Base-by-base conservation (phyloP, 177 flowering plant genomes). In the Vitis hybrid region DNA sequence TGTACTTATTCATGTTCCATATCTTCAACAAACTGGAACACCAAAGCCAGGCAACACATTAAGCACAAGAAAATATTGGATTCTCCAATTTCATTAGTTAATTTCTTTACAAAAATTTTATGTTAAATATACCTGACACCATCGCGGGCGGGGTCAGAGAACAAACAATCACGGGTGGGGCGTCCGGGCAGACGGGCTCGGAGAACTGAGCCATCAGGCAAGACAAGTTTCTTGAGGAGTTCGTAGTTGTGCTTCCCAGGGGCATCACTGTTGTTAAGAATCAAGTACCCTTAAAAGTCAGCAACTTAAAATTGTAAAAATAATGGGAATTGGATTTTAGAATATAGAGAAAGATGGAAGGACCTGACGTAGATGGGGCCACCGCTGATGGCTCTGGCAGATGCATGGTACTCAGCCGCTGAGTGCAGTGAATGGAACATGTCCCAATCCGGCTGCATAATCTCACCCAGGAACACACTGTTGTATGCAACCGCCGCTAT, bases 391-490 rank as follows among this genome's bases (percentile, higher is more conserved):
- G 98, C 97, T 67, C 99, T 80, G 9, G 99, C 99, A 0, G 99
- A 91, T 1, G 88, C 99, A 60, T 95, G 99, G 73, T 89, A 93
- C 68, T 95, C 97, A 4, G 90, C 99, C 1, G 97, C 98, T 0
- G 93, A 89, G 72, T 93, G 99, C 32, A 84, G 80, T 7, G 99
- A 95, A 64, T 95, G 99, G 76, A 95, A 95, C 99, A 95, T 95
- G 77, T 95, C 99, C 99, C 98, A 95, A 70, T 95, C 99, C 5
- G 99, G 99, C 79, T 72, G 86, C 99, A 95, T 93, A 62, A 93
- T 74, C 74, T 95, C 99, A 1, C 99, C 98, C 2, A 95, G 78
- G 80, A 95, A 95, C 62, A 91, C 77, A 66, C 92, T 90, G 77
- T 95, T 95, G 81, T 93, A 95, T 1, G 99, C 91, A 21, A 91